These are phyloP conservation scores for Colletotrichum destructivum DNA, from an alignment of 2,329 filamentous ascomycete species.

Conservation along the genomic window DNA sequence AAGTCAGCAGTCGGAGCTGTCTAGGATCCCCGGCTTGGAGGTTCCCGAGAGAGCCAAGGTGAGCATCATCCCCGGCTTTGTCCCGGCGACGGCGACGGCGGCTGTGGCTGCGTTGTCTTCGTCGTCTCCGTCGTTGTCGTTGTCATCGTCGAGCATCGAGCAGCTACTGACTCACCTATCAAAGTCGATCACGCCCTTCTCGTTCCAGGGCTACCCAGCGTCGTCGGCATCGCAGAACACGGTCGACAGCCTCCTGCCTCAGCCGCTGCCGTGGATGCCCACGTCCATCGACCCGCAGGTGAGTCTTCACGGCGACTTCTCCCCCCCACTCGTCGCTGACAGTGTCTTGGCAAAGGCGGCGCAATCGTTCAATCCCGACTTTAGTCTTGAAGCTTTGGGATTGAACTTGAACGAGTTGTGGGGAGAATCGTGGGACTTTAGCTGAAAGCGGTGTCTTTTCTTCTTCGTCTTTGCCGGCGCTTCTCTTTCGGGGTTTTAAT, in stretches of 20 bases:
- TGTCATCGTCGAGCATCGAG: not conserved
- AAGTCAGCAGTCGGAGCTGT: slow-evolving; percentile 48
- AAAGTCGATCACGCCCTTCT: slow-evolving; percentile 60
- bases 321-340: slow-evolving; percentile 41
- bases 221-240: slow-evolving; percentile 37
- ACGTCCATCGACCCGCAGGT: slow-evolving; percentile 47
- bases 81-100: not conserved
- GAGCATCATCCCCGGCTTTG: slow-evolving; percentile 38
- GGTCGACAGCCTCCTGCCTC: slow-evolving; percentile 44
- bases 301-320: slow-evolving; percentile 42
- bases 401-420: slow-evolving; percentile 70
- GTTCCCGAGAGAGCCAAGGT: slow-evolving; percentile 59
- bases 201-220: slow-evolving; percentile 48
- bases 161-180: slow-evolving; percentile 23
- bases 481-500: slow-evolving; percentile 13
- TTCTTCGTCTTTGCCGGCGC: not conserved
- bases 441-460: slow-evolving; percentile 45
- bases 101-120: too few species aligned
- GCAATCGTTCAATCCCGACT: slow-evolving; percentile 64
- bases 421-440: slow-evolving; percentile 65
- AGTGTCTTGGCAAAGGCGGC: slow-evolving; percentile 48
- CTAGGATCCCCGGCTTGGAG: slow-evolving; percentile 50
- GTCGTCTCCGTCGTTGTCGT: not conserved
- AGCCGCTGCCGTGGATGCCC: slow-evolving; percentile 53
- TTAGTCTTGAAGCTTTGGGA: slow-evolving; percentile 67